Conservation (phyloP, 176 grass and related monocot genomes). For the Eremochloa ophiuroides region DNA sequence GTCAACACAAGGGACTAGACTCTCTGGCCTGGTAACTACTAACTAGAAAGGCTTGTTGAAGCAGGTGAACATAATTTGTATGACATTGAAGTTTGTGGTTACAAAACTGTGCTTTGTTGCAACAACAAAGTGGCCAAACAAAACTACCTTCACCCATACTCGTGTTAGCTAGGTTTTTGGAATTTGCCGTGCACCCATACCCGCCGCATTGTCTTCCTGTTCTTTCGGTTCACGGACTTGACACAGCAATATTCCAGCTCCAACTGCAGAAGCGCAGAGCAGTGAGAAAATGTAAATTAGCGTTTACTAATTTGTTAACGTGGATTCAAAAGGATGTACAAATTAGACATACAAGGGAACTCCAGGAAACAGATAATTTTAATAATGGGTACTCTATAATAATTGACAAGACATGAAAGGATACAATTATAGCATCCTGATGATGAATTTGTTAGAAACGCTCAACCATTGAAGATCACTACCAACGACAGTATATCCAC, state of each 20-base stretch:
- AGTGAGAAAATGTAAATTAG: constrained; percentile 4
- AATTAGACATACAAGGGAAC: neutral
- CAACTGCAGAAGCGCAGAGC: constrained; percentile 33
- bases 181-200: constrained; percentile 97
- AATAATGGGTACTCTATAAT: neutral
- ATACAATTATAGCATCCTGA: neutral
- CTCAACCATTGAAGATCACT: neutral
- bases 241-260: constrained; percentile 93
- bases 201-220: constrained; percentile 73
- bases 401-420: neutral
- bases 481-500: neutral
- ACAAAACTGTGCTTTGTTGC: neutral
- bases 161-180: constrained; percentile 34
- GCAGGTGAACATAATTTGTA: neutral
- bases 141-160: neutral
- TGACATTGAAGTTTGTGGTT: neutral
- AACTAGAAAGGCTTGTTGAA: neutral
- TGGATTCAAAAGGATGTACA: neutral
- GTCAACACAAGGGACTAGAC: neutral
- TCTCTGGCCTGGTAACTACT: neutral
- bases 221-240: constrained; percentile 72
- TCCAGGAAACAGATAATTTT: neutral
- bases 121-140: neutral
- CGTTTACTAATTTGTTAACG: neutral
- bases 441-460: neutral